Evolutionary conservation across 2,329 filamentous ascomycete genomes (phyloP).

Genomic region (Aspergillus jensenii): DNA sequence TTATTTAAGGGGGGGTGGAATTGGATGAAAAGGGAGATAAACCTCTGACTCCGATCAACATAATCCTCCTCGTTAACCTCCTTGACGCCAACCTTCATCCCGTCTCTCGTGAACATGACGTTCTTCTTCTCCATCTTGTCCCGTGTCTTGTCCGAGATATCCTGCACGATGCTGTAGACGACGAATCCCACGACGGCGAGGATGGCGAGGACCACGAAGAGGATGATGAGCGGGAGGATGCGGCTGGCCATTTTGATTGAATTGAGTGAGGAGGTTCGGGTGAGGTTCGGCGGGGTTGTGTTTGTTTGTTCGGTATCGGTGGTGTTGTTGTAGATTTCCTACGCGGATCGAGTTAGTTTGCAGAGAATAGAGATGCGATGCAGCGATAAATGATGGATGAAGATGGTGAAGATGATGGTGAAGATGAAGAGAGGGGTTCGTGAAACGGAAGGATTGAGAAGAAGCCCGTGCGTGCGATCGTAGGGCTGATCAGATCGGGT

Average conservation of each 20-base stretch:
- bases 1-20: not conserved
- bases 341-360: not conserved
- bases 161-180: slow-evolving; percentile 58
- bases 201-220: slow-evolving; percentile 53
- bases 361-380: not conserved
- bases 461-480: not conserved
- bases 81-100: slow-evolving; percentile 61
- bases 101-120: slow-evolving; percentile 59
- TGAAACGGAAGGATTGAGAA: not conserved
- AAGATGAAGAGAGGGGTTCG: not conserved
- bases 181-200: slow-evolving; percentile 56
- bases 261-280: not conserved
- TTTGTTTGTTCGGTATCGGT: not conserved
- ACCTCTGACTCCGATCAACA: slow-evolving; percentile 60
- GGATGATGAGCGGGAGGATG: slow-evolving; percentile 57
- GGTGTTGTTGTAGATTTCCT: not conserved
- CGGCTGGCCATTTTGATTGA: slow-evolving; percentile 25
- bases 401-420: not conserved
- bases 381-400: too few relatives aligned
- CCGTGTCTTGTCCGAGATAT: slow-evolving; percentile 57
- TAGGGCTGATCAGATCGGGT: not conserved
- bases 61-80: slow-evolving; percentile 59
- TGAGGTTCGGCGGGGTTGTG: too few relatives aligned
- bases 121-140: slow-evolving; percentile 66
- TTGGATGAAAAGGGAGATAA: slow-evolving; percentile 6